A percentile compares a stretch with the other conserved stretches of the same genome.
phyloP scores from a whole-genome alignment of 2,329 filamentous ascomycete species.

The Xenoacremonium recifei region DNA sequence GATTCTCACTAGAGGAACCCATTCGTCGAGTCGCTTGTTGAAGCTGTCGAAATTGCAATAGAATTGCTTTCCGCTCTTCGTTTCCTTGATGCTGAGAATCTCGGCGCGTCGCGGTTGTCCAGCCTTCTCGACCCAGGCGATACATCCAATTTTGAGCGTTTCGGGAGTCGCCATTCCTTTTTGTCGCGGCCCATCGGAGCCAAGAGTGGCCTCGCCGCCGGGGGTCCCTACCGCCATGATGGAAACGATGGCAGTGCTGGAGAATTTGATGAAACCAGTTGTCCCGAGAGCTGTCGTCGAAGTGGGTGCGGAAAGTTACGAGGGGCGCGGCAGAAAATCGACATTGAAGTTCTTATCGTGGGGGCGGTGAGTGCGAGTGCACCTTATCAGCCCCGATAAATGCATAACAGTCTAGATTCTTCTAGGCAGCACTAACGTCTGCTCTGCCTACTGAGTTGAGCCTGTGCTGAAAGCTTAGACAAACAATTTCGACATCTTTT shows the following conservation, averaged over 20 bases:
- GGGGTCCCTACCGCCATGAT: constrained; percentile 55
- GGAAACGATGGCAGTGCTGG: constrained; percentile 18
- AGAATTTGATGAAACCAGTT: constrained; percentile 23
- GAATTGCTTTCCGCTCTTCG: constrained; percentile 83
- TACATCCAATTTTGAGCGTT: constrained; percentile 65
- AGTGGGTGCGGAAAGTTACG: constrained; percentile 14
- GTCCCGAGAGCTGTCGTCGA: constrained; percentile 7
- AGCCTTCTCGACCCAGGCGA: constrained; percentile 65
- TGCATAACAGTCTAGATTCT: too few species aligned
- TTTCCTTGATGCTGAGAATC: constrained; percentile 90
- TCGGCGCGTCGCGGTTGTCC: constrained; percentile 88
- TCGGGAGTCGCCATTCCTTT: constrained; percentile 83
- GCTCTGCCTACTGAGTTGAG: too few species aligned
- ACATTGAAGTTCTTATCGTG: constrained; percentile 17
- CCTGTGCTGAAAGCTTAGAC: too few species aligned
- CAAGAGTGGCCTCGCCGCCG: constrained; percentile 53
- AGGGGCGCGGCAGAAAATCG: constrained; percentile 29
- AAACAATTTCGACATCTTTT: too few species aligned
- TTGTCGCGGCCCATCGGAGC: constrained; percentile 58
- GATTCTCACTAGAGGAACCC: constrained; percentile 79
- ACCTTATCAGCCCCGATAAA: constrained; percentile 20
- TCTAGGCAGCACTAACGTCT: too few species aligned
- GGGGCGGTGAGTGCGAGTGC: constrained; percentile 21
- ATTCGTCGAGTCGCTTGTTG: constrained; percentile 85
- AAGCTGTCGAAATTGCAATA: constrained; percentile 99